Evolutionary conservation across 371 early-diverging fungal genomes (phyloP).

Genomic region (Rhizopus sp.): DNA sequence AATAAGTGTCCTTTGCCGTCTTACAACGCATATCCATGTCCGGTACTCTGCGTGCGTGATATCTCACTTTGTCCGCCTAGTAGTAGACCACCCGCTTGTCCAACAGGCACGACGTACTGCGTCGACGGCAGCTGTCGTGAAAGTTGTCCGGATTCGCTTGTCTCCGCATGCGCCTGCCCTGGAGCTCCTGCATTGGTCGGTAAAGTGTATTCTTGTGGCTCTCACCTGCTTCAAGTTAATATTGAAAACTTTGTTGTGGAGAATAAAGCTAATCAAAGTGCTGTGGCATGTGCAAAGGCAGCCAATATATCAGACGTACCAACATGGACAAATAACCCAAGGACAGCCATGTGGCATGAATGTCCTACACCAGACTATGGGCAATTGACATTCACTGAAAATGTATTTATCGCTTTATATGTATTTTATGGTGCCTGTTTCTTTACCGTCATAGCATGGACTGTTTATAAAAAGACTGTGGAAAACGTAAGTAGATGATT

Average conservation of each 20-base stretch:
- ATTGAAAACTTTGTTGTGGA: constrained; percentile 44
- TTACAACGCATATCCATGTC: constrained; percentile 44
- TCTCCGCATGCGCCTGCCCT: constrained; percentile 43
- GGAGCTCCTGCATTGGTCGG: constrained; percentile 36
- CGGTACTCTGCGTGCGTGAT: constrained; percentile 53
- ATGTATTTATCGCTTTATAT: constrained; percentile 44
- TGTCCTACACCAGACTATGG: constrained; percentile 52
- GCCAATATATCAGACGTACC: constrained; percentile 29
- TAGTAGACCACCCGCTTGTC: constrained; percentile 32
- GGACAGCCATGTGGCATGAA: constrained; percentile 45
- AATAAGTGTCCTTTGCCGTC: constrained; percentile 44
- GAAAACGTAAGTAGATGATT: constrained; percentile 18
- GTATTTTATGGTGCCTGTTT: constrained; percentile 62
- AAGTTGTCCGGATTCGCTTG: constrained; percentile 30
- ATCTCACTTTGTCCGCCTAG: constrained; percentile 39
- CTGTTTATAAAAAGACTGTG: constrained; percentile 53
- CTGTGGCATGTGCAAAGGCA: constrained; percentile 34
- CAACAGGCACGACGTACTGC: constrained; percentile 46
- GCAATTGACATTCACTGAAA: constrained; percentile 37
- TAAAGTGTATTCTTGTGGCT: constrained; percentile 31
- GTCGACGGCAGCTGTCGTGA: constrained; percentile 53
- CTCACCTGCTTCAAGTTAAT: constrained; percentile 21
- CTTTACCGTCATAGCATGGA: constrained; percentile 52
- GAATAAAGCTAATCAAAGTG: constrained; percentile 45
- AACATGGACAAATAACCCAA: constrained; percentile 43